phyloP scores from a whole-genome alignment of 2,329 filamentous ascomycete genomes.

The Botrytis fragariae region DNA sequence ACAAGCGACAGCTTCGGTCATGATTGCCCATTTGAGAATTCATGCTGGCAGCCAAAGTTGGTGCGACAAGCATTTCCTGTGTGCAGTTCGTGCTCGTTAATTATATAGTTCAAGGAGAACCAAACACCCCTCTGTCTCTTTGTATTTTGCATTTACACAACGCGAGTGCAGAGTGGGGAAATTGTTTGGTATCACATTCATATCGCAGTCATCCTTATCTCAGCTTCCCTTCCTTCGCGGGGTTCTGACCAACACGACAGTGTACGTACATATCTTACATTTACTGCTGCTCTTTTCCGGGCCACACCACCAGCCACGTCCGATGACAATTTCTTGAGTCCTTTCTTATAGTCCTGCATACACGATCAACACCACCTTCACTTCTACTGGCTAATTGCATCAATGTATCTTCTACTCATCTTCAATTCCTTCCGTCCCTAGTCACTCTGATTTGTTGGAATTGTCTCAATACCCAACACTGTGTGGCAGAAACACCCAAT shows the following conservation, averaged over 20 bases:
- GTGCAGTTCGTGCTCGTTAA: not conserved
- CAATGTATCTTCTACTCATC: not conserved
- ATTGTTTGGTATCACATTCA: not conserved
- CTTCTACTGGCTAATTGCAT: conserved; percentile 4
- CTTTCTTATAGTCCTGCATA: conserved; percentile 15
- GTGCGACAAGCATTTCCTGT: not conserved
- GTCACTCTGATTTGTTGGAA: conserved; percentile 8
- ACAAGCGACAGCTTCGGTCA: not conserved
- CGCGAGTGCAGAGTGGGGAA: not conserved
- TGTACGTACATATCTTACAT: not conserved
- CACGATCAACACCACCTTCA: conserved; percentile 9
- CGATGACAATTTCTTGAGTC: not conserved
- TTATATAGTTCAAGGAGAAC: not conserved
- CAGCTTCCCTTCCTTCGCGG: not conserved
- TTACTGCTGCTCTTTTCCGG: conserved; percentile 3
- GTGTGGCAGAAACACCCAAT: not conserved
- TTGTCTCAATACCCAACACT: not conserved
- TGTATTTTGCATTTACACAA: not conserved
- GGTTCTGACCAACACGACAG: not conserved
- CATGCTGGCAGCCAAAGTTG: conserved; percentile 8
- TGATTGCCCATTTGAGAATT: not conserved
- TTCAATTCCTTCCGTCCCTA: conserved; percentile 12
- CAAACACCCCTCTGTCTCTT: not conserved
- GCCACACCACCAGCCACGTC: conserved; percentile 15
- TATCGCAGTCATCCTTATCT: conserved; percentile 7